Evolutionary conservation across 192 early-diverging fungal species (phyloP).

Genomic region (Helicostylum pulchrum): DNA sequence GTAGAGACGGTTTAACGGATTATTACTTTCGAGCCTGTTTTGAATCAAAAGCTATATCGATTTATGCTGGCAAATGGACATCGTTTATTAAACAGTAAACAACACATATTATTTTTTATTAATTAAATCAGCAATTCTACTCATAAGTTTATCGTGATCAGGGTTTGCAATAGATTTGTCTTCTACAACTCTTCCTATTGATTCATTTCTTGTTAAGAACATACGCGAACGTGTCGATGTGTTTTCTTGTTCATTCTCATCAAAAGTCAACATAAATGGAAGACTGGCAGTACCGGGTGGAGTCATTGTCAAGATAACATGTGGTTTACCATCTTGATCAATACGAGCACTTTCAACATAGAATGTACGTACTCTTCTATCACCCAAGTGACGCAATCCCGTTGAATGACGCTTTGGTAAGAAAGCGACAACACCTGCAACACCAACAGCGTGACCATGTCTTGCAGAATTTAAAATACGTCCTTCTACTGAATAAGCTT

Average conservation of each 20-base stretch:
- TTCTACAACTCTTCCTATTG: constrained; percentile 1
- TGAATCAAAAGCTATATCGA: neutral
- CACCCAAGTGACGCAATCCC: constrained; percentile 7
- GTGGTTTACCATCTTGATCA: constrained; percentile 44
- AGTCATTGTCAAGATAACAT: constrained; percentile 20
- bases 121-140: constrained; percentile 17
- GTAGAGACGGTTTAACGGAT: neutral
- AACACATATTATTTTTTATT: neutral
- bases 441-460: constrained; percentile 56
- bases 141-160: constrained; percentile 16
- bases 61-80: neutral
- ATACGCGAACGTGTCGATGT: neutral
- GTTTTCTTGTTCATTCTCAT: neutral
- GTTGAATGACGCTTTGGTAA: constrained; percentile 35
- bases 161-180: constrained; percentile 12
- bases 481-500: constrained; percentile 52
- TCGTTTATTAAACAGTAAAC: neutral
- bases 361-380: constrained; percentile 48
- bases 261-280: constrained; percentile 2
- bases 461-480: constrained; percentile 54
- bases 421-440: constrained; percentile 62
- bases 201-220: constrained; percentile 1
- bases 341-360: constrained; percentile 60
- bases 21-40: constrained; percentile 2
- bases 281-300: constrained; percentile 6